Base-by-base conservation (phyloP, 139 green algal genomes). In the Picochlorum costavermella region DNA sequence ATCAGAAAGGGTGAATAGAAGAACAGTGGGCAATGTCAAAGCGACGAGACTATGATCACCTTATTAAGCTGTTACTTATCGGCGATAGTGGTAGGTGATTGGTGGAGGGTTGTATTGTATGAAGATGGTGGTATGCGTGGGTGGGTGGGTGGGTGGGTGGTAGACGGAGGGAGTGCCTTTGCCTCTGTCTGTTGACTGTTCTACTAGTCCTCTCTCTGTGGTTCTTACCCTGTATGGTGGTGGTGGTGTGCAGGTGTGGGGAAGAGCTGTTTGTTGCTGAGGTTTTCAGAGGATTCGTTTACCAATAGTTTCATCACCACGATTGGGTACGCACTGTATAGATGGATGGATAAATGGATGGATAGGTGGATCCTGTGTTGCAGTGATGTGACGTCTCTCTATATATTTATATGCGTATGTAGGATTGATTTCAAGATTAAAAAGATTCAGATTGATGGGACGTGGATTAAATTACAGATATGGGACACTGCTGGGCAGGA, bases 401-500 rank as follows among this genome's bases (percentile, higher is more conserved):
- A n/a, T n/a, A n/a, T n/a, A n/a, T n/a, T n/a, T n/a, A n/a, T n/a
- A n/a, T n/a, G n/a, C n/a, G n/a, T n/a, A n/a, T n/a, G n/a, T 40
- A 95, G 90, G 17, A 96, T 98, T 59, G 92, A 98, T 75, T 98
- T 98, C 76, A 98, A 97, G 61, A 96, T 98, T 36, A 95, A 95
- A 68, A 97, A 95, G 61, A 80, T 98, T 23, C 72, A 92, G 51
- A 62, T 99, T 1, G 89, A 96, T 46, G 83, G 88, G 26, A 96
- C 96, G 63, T 84, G 82, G 58, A 86, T 96, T 5, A 98, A 98
- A 81, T 75, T 98, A 37, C 94, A 98, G 68, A 96, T 99, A 40
- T 98, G 93, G 93, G 93, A 98, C 70, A 98, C 93, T 12, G 93
- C 92, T 16, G 93, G 93, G 8, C 93, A 98, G 61, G 93, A 98